phyloP scores from a whole-genome alignment of 2,329 filamentous ascomycete species.

The Microdochium trichocladiopsis region DNA sequence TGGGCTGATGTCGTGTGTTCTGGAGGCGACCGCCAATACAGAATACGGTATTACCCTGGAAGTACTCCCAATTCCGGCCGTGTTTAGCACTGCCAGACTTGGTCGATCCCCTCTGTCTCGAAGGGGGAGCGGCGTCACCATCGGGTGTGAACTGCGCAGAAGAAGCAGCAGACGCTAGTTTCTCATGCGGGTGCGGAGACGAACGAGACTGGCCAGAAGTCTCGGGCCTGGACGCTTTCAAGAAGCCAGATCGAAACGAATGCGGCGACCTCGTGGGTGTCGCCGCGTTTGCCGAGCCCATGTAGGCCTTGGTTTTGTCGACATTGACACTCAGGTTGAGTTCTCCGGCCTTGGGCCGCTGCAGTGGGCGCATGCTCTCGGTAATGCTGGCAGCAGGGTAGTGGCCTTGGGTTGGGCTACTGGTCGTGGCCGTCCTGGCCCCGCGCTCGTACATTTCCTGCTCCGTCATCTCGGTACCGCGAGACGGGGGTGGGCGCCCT shows the following conservation, averaged over 20 bases:
- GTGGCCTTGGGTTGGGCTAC: constrained; percentile 61
- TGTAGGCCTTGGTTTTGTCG: constrained; percentile 48
- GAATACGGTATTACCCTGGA: constrained; percentile 88
- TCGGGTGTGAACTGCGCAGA: constrained; percentile 53
- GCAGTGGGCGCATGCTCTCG: constrained; percentile 74
- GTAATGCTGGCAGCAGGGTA: constrained; percentile 55
- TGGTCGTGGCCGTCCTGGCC: constrained; percentile 54
- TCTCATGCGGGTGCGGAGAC: constrained; percentile 56
- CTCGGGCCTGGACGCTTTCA: constrained; percentile 52
- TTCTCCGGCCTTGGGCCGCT: constrained; percentile 36
- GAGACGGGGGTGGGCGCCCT: constrained; percentile 57
- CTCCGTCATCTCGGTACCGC: constrained; percentile 76
- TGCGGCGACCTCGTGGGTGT: constrained; percentile 64
- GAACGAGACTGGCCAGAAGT: constrained; percentile 38
- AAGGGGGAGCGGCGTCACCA: constrained; percentile 12
- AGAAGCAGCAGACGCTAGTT: constrained; percentile 73
- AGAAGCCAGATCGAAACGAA: constrained; percentile 71
- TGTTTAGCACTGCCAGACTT: constrained; percentile 31
- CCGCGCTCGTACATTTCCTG: constrained; percentile 59
- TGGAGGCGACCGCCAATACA: constrained; percentile 80
- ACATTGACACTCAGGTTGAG: constrained; percentile 50
- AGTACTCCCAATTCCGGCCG: constrained; percentile 84
- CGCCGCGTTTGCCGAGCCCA: constrained; percentile 41
- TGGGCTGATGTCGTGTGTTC: constrained; percentile 78
- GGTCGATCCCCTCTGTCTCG: constrained; percentile 12